Evolutionary conservation across 2,329 filamentous ascomycete genomes (phyloP).

Genomic region (Fusarium caatingaense): DNA sequence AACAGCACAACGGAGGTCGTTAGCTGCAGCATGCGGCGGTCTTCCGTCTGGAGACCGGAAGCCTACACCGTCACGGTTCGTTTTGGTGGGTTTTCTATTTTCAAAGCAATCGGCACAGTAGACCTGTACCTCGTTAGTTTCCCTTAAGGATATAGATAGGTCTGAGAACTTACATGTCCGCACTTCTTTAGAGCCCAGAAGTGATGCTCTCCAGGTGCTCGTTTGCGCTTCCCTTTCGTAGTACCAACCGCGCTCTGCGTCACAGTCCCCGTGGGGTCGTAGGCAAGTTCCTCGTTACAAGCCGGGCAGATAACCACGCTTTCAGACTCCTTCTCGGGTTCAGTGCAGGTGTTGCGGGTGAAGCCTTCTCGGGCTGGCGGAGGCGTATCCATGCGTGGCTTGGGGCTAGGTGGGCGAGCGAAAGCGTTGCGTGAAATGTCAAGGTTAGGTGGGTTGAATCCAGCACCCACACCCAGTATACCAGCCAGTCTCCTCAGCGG

Average conservation of each 20-base stretch:
- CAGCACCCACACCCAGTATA: constrained; percentile 40
- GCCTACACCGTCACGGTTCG: constrained; percentile 49
- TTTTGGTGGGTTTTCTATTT: constrained; percentile 59
- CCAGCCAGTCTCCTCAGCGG: constrained; percentile 45
- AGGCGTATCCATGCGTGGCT: constrained; percentile 70
- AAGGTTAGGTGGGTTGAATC: constrained; percentile 38
- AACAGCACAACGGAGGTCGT: constrained; percentile 65
- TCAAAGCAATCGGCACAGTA: constrained; percentile 73
- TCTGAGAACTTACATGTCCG: constrained; percentile 78
- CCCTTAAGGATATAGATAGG: neutral
- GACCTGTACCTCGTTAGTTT: constrained; percentile 57
- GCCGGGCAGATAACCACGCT: constrained; percentile 84
- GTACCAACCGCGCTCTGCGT: constrained; percentile 31
- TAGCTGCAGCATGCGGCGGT: constrained; percentile 35
- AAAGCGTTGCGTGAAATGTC: constrained; percentile 49
- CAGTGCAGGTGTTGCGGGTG: constrained; percentile 72
- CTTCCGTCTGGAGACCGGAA: constrained; percentile 53
- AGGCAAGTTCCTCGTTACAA: constrained; percentile 85
- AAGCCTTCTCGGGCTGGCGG: constrained; percentile 79
- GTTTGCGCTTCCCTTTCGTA: constrained; percentile 56
- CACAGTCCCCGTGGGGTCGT: constrained; percentile 65
- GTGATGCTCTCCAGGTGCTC: constrained; percentile 75
- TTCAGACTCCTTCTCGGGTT: constrained; percentile 64
- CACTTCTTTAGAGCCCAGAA: constrained; percentile 94
- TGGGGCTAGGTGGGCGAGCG: constrained; percentile 51